These are phyloP conservation scores for Fusarium mangiferae DNA, from an alignment of 2,329 filamentous ascomycete genomes.

Conservation along the genomic window DNA sequence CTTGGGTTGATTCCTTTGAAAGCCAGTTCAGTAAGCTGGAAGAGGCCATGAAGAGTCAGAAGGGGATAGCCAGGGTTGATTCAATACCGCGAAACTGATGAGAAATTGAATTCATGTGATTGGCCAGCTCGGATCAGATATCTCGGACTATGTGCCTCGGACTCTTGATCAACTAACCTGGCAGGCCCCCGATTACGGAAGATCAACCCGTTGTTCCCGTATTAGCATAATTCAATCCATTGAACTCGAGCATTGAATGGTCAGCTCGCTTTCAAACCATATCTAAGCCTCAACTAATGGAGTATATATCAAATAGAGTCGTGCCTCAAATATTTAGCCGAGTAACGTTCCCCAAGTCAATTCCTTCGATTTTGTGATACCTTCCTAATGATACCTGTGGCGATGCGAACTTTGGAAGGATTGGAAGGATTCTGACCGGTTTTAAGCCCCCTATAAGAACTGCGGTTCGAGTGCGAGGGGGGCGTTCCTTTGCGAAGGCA, in stretches of 20 bases:
- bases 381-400: not conserved
- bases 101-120: not conserved
- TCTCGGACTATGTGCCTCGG: slow-evolving; percentile 3
- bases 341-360: not conserved
- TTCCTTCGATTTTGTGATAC: not conserved
- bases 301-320: not conserved
- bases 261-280: not conserved
- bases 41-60: not conserved
- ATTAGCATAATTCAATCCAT: not conserved
- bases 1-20: not conserved
- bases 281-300: not conserved
- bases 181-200: not conserved
- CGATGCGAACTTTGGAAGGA: not conserved
- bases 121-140: slow-evolving; percentile 3
- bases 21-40: not conserved
- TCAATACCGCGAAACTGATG: not conserved
- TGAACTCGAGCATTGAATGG: not conserved
- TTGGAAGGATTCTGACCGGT: not conserved
- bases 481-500: not conserved
- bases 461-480: not conserved
- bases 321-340: not conserved
- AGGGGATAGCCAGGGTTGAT: not conserved
- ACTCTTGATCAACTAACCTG: not conserved
- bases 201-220: not conserved
- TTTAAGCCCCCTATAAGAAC: not conserved